phyloP scores from a whole-genome alignment of 2,329 filamentous ascomycete genomes.

The Keithomyces neogunnii region DNA sequence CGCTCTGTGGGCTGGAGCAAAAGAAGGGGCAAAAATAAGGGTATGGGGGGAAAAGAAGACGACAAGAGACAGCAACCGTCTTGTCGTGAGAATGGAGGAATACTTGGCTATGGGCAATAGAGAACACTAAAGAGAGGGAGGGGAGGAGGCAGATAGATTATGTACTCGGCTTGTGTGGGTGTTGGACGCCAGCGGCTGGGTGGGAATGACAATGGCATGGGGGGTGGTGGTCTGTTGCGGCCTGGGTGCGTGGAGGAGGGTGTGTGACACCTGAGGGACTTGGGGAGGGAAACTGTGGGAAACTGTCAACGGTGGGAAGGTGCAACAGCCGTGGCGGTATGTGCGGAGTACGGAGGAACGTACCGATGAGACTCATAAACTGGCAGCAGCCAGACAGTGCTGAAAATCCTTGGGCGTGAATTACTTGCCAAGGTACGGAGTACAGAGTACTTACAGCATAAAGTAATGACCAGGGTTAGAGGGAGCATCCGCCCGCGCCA shows the following conservation, averaged over 20 bases:
- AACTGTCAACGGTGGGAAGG: too few relatives aligned
- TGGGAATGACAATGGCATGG: constrained; percentile 1
- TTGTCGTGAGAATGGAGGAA: neutral
- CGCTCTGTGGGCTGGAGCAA: neutral
- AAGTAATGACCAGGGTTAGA: neutral
- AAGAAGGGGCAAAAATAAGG: neutral
- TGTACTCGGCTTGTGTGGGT: constrained; percentile 4
- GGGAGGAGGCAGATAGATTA: constrained; percentile 6
- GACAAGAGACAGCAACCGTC: neutral
- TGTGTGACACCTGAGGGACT: neutral
- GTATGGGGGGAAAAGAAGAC: neutral
- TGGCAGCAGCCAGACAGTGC: too few relatives aligned
- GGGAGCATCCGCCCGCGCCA: constrained; percentile 5
- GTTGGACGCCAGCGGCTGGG: neutral
- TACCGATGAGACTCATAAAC: too few relatives aligned
- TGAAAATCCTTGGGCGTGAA: too few relatives aligned
- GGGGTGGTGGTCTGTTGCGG: constrained; percentile 1
- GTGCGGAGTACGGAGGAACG: too few relatives aligned
- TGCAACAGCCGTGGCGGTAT: too few relatives aligned
- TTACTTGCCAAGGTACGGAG: too few relatives aligned
- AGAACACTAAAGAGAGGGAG: neutral
- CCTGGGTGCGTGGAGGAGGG: neutral
- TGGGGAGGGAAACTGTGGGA: too few relatives aligned
- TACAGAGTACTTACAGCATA: neutral
- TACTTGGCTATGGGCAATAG: neutral